Evolutionary conservation across 2,329 filamentous ascomycete genomes (phyloP).

Genomic region (Magnaporthiopsis poae): DNA sequence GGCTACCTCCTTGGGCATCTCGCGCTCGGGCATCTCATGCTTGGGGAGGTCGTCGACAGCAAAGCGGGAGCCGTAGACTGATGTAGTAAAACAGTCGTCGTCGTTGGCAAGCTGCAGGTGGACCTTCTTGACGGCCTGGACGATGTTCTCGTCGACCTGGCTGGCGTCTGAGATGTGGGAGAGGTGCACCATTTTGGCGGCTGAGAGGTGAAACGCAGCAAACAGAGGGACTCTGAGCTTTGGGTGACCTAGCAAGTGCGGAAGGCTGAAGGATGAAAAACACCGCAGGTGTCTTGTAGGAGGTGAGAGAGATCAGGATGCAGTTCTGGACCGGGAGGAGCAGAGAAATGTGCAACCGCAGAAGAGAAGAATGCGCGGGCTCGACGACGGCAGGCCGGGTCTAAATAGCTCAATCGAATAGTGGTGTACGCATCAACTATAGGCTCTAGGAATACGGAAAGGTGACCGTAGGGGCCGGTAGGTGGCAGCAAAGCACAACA

Average conservation of each 20-base stretch:
- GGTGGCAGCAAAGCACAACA: too few species aligned
- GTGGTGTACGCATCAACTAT: too few species aligned
- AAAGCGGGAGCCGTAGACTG: constrained; percentile 80
- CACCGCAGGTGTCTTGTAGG: too few species aligned
- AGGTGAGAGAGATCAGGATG: too few species aligned
- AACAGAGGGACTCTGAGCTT: background rate
- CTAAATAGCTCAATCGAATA: too few species aligned
- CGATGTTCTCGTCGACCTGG: constrained; percentile 19
- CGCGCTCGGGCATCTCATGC: constrained; percentile 75
- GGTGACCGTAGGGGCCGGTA: too few species aligned
- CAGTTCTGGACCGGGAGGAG: too few species aligned
- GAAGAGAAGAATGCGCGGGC: too few species aligned
- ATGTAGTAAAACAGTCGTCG: constrained; percentile 57
- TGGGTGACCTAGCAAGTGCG: background rate
- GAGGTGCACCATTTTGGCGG: constrained; percentile 4
- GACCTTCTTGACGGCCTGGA: constrained; percentile 30
- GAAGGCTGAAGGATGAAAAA: background rate
- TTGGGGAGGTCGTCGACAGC: constrained; percentile 71
- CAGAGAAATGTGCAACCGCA: too few species aligned
- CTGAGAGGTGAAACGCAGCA: background rate
- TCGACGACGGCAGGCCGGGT: too few species aligned
- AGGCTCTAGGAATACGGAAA: too few species aligned
- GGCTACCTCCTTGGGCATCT: constrained; percentile 89
- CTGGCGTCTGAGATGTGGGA: constrained; percentile 27
- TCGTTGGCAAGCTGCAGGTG: constrained; percentile 40